Evolutionary conservation across 352 stramenopile species (phyloP), one percentile per base, ranked within the genome.

Genomic region (Phytophthora quininea): DNA sequence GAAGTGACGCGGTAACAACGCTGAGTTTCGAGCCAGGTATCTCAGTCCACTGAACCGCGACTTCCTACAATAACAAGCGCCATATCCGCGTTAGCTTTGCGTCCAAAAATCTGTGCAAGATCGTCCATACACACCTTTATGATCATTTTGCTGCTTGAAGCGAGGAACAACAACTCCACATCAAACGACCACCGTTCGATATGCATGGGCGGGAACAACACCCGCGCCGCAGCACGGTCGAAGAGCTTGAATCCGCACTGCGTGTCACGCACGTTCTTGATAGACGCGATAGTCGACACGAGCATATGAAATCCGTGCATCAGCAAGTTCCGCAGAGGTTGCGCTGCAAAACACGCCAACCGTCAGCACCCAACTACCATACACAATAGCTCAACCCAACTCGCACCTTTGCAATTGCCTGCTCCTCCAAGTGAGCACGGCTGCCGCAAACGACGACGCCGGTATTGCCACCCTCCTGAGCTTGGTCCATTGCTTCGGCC

Each of bases 231-330:
- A 40, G 76, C 77, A 48, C 92, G 86, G 54, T 97, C 91, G 62
- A 98, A 97, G 14, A 98, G 82, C 71, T 98, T 98, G 71, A 98
- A 98, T 19, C 95, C 95, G 66, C 95, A 98, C 74, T 98, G 93
- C 24, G 95, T 98, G 65, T 98, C 95, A 45, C 90, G 85, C 50
- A 98, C 87, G 64, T 82, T 86, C 56, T 89, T 76, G 2, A 95
- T 85, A 55, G 85, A 95, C 40, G 19, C 19, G 19, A 98, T 72
- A 42, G 93, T 88, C 33, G 85, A 81, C 33, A 98, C 92, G 55
- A 97, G 89, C 62, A 96, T 71, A 67, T 98, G 93, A 56, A 98
- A 98, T 15, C 95, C 92, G 47, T 97, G 79, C 94, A 98, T 98
- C 46, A 98, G 74, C 48, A 98, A 61, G 45, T 97, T 98, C 1